Conservation (phyloP, 139 green algal genomes). For the Klebsormidium nitens region DNA sequence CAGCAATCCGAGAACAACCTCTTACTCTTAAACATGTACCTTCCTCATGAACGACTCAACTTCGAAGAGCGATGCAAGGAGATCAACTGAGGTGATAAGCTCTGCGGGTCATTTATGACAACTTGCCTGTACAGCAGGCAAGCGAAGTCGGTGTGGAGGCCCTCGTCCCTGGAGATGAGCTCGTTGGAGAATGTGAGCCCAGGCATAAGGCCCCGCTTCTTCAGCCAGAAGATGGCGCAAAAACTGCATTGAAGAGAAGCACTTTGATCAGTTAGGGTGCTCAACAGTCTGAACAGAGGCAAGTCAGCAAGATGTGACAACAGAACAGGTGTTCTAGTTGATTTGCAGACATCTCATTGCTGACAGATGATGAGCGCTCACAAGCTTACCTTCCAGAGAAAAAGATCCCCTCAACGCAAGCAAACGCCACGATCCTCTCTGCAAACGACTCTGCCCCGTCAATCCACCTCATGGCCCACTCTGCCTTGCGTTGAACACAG, state of each 20-base stretch:
- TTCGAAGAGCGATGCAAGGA: too few relatives aligned
- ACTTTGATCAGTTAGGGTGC: background rate
- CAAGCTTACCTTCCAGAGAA: slow-evolving; percentile 82
- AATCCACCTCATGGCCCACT: slow-evolving; percentile 98
- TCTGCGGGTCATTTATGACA: too few relatives aligned
- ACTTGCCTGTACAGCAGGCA: slow-evolving; percentile 83
- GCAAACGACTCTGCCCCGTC: slow-evolving; percentile 57
- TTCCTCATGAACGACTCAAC: too few relatives aligned
- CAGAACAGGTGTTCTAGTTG: background rate
- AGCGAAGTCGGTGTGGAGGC: slow-evolving; percentile 96
- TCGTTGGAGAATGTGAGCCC: slow-evolving; percentile 98
- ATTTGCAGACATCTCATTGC: too few relatives aligned
- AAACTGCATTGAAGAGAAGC: slow-evolving; percentile 56
- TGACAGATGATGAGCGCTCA: too few relatives aligned
- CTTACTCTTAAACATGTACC: too few relatives aligned
- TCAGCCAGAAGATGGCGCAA: slow-evolving; percentile 98
- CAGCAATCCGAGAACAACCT: too few relatives aligned
- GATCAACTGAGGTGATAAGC: too few relatives aligned
- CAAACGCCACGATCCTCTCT: slow-evolving; percentile 91
- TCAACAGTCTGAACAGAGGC: background rate
- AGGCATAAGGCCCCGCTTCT: slow-evolving; percentile 96
- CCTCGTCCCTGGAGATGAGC: slow-evolving; percentile 96
- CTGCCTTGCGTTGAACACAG: slow-evolving; percentile 86
- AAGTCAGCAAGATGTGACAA: background rate
- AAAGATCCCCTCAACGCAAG: slow-evolving; percentile 97